Base-by-base conservation (phyloP, 2,329 filamentous ascomycete species). In the Trichophyton verrucosum region DNA sequence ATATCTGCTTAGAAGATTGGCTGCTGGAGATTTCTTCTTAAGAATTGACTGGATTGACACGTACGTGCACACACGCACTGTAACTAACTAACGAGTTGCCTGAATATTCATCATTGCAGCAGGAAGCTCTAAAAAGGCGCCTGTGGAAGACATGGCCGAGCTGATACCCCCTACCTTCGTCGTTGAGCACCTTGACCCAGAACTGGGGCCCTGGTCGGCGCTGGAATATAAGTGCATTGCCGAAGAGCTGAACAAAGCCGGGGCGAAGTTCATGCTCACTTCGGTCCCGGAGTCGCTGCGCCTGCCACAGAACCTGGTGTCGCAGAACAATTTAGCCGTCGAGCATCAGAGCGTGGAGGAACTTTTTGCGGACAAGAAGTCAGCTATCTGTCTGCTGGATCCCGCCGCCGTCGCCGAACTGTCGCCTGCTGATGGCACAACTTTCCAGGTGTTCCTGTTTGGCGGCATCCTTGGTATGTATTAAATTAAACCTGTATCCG, bases 131-230 rank as follows among this genome's bases (percentile, higher is more conserved):
- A 9, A 13, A 33, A 38, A 38, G 33, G 9, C 33, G 33, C 8
- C 13, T 11, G 11, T 38, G 33, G 33, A 9, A 13, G 33, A 13
- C 11, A 38, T 9, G 44, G 44, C n/a, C 20, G 17, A 13, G 17
- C 44, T 11, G 20, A 20, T 22, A 22, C n/a, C 44, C 9, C 22
- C 24, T 17, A 53, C 49, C 49, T 96, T 94, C 76, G 88, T 97
- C 69, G 91, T 97, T 68, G 92, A 97, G 79, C 92, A 99, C 75
- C 85, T 99, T 65, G 94, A 99, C 77, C 86, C 89, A 46, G 94
- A 99, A 75, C 82, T 99, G 33, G 94, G 95, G 38, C 83, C 85
- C 46, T 99, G 94, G 94, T 97, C 94, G 24, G 85, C 89, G 65
- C 83, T 97, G 59, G 94, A 99, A 77, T 99, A 99, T 77, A 78